Evolutionary conservation across 106 monocot species (phyloP), one percentile per base, ranked within the genome.

Genomic region (Apostasia shenzhenica): DNA sequence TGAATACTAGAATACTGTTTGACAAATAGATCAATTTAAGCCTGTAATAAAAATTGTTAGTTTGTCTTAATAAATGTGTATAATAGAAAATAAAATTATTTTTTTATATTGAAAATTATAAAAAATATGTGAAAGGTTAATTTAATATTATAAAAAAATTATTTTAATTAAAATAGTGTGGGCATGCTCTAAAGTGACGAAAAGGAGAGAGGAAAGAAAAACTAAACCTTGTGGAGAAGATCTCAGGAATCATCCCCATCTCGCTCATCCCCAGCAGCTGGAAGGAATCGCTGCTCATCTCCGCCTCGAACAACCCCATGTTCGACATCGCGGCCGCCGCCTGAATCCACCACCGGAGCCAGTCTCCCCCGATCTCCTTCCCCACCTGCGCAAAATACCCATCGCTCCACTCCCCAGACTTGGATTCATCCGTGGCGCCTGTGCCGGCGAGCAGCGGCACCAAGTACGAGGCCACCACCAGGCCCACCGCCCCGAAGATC

Each of bases 251-350:
- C 87, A 94, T 80, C 13, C 94, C 94, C 65, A 90, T 74, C 59
- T 94, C 94, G 41, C 82, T 83, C 94, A 94, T 94, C 10, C 94
- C 94, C 2, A 94, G 81, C 67, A 94, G 44, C 78, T 87, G 94
- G 57, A 94, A 94, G 1, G 94, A 82, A 46, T 94, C 94, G 39
- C 87, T 75, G 64, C 87, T 90, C 94, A 94, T 94, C 78, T 94
- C 94, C 3, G 94, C 94, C 74, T 94, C 94, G 45, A 94, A 94
- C 62, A 94, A 13, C 2, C 94, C 90, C 87, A 94, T 81, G 69
- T 94, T 94, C 2, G 94, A 94, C 84, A 90, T 82, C 8, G 87
- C 94, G 0, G 94, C 90, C 1, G 94, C 90, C 12, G 81, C 84
- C 78, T 87, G 86, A 44, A 94, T 85, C 93, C 93, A 94, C 77